These are phyloP conservation scores for Pezicula radicicola DNA, from an alignment of 2,329 filamentous ascomycete genomes.

Conservation along the genomic window DNA sequence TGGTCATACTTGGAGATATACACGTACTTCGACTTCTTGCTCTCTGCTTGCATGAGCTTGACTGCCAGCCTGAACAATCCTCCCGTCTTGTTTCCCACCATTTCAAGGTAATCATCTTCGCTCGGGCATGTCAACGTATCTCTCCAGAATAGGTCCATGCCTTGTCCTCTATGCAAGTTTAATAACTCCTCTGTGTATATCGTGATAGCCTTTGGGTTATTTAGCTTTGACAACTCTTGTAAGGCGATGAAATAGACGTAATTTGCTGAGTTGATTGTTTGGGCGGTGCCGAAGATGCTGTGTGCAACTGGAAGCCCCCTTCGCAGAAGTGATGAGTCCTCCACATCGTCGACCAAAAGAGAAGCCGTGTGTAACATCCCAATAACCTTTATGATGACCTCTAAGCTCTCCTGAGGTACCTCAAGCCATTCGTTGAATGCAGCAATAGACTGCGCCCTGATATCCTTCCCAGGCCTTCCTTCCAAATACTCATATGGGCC, in stretches of 20 bases:
- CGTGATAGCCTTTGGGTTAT: conserved; percentile 62
- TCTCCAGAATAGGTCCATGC: conserved; percentile 89
- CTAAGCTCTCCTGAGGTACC: conserved; percentile 67
- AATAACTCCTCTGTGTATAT: conserved; percentile 81
- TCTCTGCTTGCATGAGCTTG: conserved; percentile 84
- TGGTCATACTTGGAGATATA: not conserved
- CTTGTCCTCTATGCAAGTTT: conserved; percentile 82
- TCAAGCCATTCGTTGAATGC: conserved; percentile 80
- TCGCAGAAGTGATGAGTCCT: conserved; percentile 74
- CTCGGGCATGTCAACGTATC: conserved; percentile 80
- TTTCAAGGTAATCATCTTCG: conserved; percentile 89
- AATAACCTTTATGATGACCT: conserved; percentile 74
- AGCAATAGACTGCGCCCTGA: conserved; percentile 74
- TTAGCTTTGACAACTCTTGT: conserved; percentile 68
- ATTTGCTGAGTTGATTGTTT: conserved; percentile 89
- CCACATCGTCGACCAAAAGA: conserved; percentile 82
- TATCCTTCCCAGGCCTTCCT: conserved; percentile 79
- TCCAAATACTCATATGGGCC: conserved; percentile 81
- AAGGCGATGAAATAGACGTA: conserved; percentile 84
- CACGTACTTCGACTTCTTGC: conserved; percentile 38
- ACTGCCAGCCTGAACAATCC: conserved; percentile 82
- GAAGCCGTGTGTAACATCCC: conserved; percentile 86
- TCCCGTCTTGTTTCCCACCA: conserved; percentile 90
- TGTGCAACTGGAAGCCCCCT: conserved; percentile 81
- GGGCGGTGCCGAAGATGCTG: conserved; percentile 78